Evolutionary conservation across 164 flowering plant genomes (phyloP).

Genomic region (Stephania cephalantha): DNA sequence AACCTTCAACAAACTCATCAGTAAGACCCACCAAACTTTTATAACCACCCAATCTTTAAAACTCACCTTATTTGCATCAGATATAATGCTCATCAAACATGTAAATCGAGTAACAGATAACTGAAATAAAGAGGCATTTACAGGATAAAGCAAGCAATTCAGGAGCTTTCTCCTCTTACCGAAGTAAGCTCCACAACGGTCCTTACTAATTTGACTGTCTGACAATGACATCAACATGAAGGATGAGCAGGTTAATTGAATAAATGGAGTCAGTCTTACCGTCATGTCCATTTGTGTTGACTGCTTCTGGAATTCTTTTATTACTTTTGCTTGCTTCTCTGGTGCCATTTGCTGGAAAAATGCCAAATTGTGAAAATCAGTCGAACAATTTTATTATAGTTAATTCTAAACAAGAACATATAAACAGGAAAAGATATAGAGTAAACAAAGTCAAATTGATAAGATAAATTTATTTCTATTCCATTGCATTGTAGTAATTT

Average conservation of each 20-base stretch:
- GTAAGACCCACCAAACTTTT: background rate
- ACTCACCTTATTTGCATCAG: background rate
- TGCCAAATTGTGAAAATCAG: background rate
- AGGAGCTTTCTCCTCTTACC: background rate
- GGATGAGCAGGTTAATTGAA: background rate
- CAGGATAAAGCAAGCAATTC: background rate
- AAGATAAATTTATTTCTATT: background rate
- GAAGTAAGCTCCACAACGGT: too few relatives aligned
- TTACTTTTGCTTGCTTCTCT: slow-evolving; percentile 68
- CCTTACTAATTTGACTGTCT: background rate
- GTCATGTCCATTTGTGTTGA: slow-evolving; percentile 90
- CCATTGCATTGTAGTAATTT: background rate
- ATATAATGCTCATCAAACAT: background rate
- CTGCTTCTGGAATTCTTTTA: slow-evolving; percentile 80
- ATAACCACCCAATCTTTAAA: too few relatives aligned
- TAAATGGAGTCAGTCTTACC: slow-evolving; percentile 28
- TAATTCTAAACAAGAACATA: background rate
- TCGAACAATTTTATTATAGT: background rate
- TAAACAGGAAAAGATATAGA: background rate
- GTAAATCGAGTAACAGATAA: background rate
- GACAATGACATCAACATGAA: background rate
- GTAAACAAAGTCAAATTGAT: background rate
- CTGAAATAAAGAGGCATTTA: background rate
- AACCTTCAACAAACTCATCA: background rate
- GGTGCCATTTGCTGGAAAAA: slow-evolving; percentile 78